Conservation (phyloP, 179 eudicot species). For the Heliamphora pulchella region DNA sequence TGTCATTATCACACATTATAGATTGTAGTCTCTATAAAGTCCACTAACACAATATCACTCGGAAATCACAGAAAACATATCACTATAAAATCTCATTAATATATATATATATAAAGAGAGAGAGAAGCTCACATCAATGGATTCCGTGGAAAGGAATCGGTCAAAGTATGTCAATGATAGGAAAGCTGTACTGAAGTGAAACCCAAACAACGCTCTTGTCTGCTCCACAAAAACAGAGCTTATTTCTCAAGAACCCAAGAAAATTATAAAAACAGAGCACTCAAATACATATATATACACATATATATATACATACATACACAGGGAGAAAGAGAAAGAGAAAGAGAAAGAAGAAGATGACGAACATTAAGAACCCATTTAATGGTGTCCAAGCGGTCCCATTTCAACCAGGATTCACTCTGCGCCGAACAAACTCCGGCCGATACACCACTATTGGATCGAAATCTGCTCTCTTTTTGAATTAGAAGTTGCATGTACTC, state of each 20-base stretch:
- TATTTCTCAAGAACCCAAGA: neutral
- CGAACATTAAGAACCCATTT: slow-evolving; percentile 46
- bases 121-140: slow-evolving; percentile 38
- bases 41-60: slow-evolving; percentile 25
- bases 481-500: slow-evolving; percentile 38
- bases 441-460: neutral
- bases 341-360: neutral
- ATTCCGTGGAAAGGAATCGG: slow-evolving; percentile 37
- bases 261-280: neutral
- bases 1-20: too few relatives aligned
- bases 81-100: neutral
- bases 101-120: neutral
- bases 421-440: neutral
- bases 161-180: slow-evolving; percentile 48
- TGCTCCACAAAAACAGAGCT: slow-evolving; percentile 27
- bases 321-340: neutral
- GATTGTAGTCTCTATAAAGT: neutral
- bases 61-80: slow-evolving; percentile 2
- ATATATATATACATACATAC: neutral
- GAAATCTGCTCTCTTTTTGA: slow-evolving; percentile 28
- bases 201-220: slow-evolving; percentile 39
- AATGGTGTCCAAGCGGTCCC: slow-evolving; percentile 37
- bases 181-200: slow-evolving; percentile 41
- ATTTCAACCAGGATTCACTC: slow-evolving; percentile 24
- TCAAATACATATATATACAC: too few relatives aligned